Conservation (phyloP, 2,329 filamentous ascomycete species). For the Fonsecaea nubica region DNA sequence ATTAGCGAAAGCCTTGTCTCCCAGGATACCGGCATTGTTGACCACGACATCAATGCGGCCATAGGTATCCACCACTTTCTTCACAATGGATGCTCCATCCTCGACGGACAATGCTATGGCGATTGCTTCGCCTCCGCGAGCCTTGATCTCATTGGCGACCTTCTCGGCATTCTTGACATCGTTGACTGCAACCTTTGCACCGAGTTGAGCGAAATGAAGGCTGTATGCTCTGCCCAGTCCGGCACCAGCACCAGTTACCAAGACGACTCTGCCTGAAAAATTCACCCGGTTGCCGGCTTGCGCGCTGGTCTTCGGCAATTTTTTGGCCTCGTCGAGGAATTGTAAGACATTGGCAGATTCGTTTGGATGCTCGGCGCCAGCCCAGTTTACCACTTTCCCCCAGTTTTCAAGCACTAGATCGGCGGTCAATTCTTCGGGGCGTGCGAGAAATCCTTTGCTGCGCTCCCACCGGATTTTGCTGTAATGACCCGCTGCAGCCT, state of each 20-base stretch:
- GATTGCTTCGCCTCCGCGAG: conserved; percentile 83
- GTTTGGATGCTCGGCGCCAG: conserved; percentile 79
- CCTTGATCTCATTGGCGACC: conserved; percentile 89
- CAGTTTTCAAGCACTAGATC: conserved; percentile 86
- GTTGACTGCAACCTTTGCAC: conserved; percentile 88
- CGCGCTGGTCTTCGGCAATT: conserved; percentile 72
- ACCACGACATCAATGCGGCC: conserved; percentile 92
- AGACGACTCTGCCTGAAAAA: conserved; percentile 81
- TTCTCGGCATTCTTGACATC: conserved; percentile 87
- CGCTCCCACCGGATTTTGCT: conserved; percentile 96
- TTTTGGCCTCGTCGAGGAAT: conserved; percentile 80
- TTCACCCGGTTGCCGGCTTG: conserved; percentile 73
- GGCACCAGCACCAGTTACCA: conserved; percentile 85
- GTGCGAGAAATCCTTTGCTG: conserved; percentile 82
- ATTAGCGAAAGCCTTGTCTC: conserved; percentile 96
- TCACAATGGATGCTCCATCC: conserved; percentile 87
- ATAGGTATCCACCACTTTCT: conserved; percentile 88
- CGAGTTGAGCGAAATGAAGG: conserved; percentile 81
- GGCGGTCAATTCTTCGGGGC: conserved; percentile 87
- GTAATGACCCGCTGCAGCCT: conserved; percentile 88
- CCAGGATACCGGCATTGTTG: conserved; percentile 97
- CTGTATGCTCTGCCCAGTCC: conserved; percentile 88
- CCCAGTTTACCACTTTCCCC: conserved; percentile 85
- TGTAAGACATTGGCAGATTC: conserved; percentile 86
- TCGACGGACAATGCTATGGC: conserved; percentile 92